Conservation (phyloP, 2,329 filamentous ascomycete species). For the Mycosphaerelloides madeirae region DNA sequence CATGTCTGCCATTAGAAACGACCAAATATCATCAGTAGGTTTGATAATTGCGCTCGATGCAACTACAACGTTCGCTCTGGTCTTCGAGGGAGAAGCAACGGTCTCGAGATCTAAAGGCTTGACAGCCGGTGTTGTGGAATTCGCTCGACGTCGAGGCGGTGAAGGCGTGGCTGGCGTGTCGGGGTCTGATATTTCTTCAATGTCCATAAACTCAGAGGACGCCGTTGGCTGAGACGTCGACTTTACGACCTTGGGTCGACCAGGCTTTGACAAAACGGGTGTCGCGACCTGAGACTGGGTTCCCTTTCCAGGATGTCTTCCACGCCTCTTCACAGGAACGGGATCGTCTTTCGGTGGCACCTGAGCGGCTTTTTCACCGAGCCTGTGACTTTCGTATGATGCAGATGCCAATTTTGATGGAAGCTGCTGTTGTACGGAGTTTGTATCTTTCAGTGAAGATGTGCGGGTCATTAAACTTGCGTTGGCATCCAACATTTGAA, state of each 20-base stretch:
- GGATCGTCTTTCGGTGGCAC: too few relatives aligned
- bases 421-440: constrained; percentile 4
- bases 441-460: constrained; percentile 8
- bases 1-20: constrained; percentile 34
- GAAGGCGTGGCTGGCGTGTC: constrained; percentile 29
- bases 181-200: constrained; percentile 33
- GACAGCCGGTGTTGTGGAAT: constrained; percentile 19
- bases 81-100: constrained; percentile 9
- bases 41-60: constrained; percentile 17
- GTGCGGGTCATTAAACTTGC: constrained; percentile 5
- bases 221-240: constrained; percentile 19
- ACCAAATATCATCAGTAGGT: constrained; percentile 28
- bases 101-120: constrained; percentile 20
- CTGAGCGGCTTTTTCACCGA: too few relatives aligned
- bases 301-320: constrained; percentile 13
- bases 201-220: constrained; percentile 20
- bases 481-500: constrained; percentile 26
- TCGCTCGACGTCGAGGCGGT: constrained; percentile 28
- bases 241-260: neutral
- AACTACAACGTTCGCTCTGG: constrained; percentile 3
- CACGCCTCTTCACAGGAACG: constrained; percentile 10
- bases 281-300: neutral
- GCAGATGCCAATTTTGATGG: too few relatives aligned
- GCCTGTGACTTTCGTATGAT: too few relatives aligned
- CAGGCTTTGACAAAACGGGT: neutral